Conservation (phyloP, 2,329 filamentous ascomycete genomes). For the Phyllosticta paracitricarpa region DNA sequence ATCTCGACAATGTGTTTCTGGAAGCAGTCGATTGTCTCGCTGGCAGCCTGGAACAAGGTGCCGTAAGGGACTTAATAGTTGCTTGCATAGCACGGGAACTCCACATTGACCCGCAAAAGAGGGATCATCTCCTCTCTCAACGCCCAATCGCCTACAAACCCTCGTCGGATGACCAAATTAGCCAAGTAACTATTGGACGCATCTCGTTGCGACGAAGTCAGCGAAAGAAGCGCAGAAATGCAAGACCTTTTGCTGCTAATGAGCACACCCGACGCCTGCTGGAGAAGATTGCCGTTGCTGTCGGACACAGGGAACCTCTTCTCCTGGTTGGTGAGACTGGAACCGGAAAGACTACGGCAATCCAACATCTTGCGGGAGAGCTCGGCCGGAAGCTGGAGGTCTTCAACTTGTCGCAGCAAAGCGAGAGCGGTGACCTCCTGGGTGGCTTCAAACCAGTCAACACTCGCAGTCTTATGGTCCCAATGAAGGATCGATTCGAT, state of each 20-base stretch:
- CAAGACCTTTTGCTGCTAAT: conserved; percentile 64
- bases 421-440: conserved; percentile 88
- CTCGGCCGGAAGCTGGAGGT: conserved; percentile 81
- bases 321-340: conserved; percentile 97
- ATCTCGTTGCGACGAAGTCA: conserved; percentile 18
- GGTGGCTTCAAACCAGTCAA: conserved; percentile 97
- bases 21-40: conserved; percentile 91
- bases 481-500: conserved; percentile 88
- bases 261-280: conserved; percentile 73
- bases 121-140: conserved; percentile 64
- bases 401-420: conserved; percentile 96
- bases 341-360: conserved; percentile 93
- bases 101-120: conserved; percentile 72
- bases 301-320: conserved; percentile 77
- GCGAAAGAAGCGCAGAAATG: conserved; percentile 2
- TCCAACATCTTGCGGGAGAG: conserved; percentile 80
- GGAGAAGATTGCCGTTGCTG: conserved; percentile 77
- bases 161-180: background rate
- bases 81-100: conserved; percentile 73
- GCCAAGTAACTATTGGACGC: conserved; percentile 42
- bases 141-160: conserved; percentile 48
- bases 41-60: conserved; percentile 61
- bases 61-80: conserved; percentile 51
- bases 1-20: conserved; percentile 76
- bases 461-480: conserved; percentile 74